Evolutionary conservation across 2,329 filamentous ascomycete genomes (phyloP).

Genomic region (Lachnellula arida): DNA sequence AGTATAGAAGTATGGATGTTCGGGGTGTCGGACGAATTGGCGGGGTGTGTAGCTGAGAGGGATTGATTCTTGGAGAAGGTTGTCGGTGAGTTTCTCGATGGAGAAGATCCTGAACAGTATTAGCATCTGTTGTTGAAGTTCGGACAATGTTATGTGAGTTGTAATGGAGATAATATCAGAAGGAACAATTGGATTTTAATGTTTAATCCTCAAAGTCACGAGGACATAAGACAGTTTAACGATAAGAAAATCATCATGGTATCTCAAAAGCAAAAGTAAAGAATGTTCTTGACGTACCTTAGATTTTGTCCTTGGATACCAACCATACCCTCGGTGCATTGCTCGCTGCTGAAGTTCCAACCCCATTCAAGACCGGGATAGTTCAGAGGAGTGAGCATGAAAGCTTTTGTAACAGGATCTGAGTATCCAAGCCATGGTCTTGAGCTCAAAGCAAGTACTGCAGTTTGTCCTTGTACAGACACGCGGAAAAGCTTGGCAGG

Average conservation of each 20-base stretch:
- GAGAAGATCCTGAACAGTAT: conserved; percentile 72
- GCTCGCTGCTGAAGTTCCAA: conserved; percentile 94
- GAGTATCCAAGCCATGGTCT: conserved; percentile 96
- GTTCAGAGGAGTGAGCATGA: conserved; percentile 87
- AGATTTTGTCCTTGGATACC: conserved; percentile 86
- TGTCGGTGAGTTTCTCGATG: conserved; percentile 79
- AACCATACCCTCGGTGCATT: conserved; percentile 90
- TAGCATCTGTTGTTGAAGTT: conserved; percentile 27
- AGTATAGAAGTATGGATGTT: conserved; percentile 85
- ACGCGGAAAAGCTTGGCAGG: conserved; percentile 87
- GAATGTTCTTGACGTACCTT: conserved; percentile 55
- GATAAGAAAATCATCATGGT: conserved; percentile 41
- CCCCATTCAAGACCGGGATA: conserved; percentile 87
- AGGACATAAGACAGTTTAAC: conserved; percentile 33
- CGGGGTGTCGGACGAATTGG: conserved; percentile 81
- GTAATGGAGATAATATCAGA: conserved; percentile 58
- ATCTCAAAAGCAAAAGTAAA: conserved; percentile 22
- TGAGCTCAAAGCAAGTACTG: conserved; percentile 85
- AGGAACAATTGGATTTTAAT: conserved; percentile 92
- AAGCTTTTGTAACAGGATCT: conserved; percentile 78
- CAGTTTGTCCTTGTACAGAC: conserved; percentile 77
- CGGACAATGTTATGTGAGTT: conserved; percentile 18
- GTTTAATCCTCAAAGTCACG: conserved; percentile 47
- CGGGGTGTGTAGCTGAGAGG: conserved; percentile 87
- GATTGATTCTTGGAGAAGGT: conserved; percentile 80